phyloP scores from a whole-genome alignment of 768 basidiomycete genomes.

The Macrolepiota albuminosa region DNA sequence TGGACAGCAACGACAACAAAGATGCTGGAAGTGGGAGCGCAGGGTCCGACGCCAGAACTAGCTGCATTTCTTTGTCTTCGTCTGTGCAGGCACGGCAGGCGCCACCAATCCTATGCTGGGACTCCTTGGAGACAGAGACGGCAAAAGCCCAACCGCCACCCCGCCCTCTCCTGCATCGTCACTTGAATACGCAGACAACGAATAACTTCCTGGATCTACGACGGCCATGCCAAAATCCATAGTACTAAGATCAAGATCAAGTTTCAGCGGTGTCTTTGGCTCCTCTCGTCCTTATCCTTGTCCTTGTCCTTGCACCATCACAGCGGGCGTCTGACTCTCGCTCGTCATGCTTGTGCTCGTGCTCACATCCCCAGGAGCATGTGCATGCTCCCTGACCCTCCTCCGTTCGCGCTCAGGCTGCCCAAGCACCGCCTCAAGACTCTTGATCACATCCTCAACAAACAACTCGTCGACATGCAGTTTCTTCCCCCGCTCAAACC shows the following conservation, averaged over 20 bases:
- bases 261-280: constrained; percentile 15
- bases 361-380: constrained; percentile 22
- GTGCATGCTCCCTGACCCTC: constrained; percentile 36
- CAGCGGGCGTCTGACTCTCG: constrained; percentile 34
- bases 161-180: constrained; percentile 41
- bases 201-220: constrained; percentile 13
- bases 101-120: constrained; percentile 19
- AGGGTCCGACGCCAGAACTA: constrained; percentile 9
- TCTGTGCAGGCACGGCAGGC: neutral
- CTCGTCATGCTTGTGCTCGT: neutral
- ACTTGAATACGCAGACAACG: constrained; percentile 33
- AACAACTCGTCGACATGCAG: constrained; percentile 68
- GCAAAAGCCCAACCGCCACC: constrained; percentile 18
- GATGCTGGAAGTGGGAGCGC: constrained; percentile 2
- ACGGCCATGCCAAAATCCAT: constrained; percentile 12
- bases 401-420: constrained; percentile 71
- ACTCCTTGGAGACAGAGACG: constrained; percentile 20
- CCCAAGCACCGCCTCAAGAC: constrained; percentile 80
- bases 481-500: constrained; percentile 61
- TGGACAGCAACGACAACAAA: neutral
- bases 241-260: constrained; percentile 4
- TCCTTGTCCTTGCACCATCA: constrained; percentile 19
- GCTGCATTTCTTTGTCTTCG: constrained; percentile 8
- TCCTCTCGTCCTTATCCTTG: too few relatives aligned
- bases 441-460: constrained; percentile 74